Evolutionary conservation across 345 rosid species (phyloP), one percentile per base, ranked within the genome.

Genomic region (Gossypium bickii): DNA sequence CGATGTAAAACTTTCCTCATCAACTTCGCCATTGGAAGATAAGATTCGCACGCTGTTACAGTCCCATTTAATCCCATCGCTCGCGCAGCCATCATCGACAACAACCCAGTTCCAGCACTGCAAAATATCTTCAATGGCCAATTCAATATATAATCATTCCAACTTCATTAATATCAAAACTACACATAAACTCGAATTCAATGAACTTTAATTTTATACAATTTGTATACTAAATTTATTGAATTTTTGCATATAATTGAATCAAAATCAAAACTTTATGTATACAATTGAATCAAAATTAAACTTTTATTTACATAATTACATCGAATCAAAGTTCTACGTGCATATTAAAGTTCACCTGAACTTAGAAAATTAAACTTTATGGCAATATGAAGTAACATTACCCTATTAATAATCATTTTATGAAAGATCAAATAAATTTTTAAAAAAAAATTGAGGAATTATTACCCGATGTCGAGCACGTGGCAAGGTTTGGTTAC

Each of bases 101-200:
- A 79, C 86, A 94, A 83, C 2, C 98, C 98, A 71, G 98, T 91
- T 77, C 98, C 98, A 53, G 98, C 98, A 71, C 98, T 94, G 86
- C 75, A 80, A 3, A 73, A 45, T 77, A 56, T 20, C 15, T 3
- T 22, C 38, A 49, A 34, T 53, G 62, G 7, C 20, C 71, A 48
- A 27, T 47, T 67, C 71, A 67, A 48, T n/a, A 47, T 48, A 20
- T 8, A 48, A 48, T 48, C 51, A 5, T 67, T 45, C 27, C 17
- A 20, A 45, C 7, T 34, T 41, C 22, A 9, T 38, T 62, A 4
- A 34, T 5, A 6, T 34, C 41, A 34, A 34, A 34, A 34, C 41
- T 5, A 34, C 7, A 34, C 41, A 34, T 34, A 34, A 34, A 1
- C 41, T 34, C 41, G 41, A 34, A 34, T 34, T 34, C 41, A 34